phyloP scores from a whole-genome alignment of 2,329 filamentous ascomycete species.

The Epichloe gansuensis region DNA sequence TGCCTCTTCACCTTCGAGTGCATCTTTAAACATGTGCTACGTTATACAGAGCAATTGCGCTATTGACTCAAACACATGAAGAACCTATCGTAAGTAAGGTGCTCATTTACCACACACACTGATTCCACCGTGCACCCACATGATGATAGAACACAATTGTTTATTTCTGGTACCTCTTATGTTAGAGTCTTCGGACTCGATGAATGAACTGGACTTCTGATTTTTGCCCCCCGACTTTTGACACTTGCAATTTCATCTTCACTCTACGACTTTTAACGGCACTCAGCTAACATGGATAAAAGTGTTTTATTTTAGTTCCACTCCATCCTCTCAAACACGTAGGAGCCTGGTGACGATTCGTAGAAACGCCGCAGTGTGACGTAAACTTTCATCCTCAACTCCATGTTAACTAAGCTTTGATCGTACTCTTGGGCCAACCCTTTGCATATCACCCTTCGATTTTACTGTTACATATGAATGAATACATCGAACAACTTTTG shows the following conservation, averaged over 20 bases:
- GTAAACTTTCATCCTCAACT: background rate
- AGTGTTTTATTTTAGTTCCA: slow-evolving; percentile 4
- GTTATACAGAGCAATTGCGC: background rate
- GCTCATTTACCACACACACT: background rate
- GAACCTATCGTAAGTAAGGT: slow-evolving; percentile 6
- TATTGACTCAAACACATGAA: background rate
- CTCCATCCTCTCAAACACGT: background rate
- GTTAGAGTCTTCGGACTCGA: slow-evolving; percentile 57
- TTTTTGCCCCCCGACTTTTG: slow-evolving; percentile 11
- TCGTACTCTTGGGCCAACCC: background rate
- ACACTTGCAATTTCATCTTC: background rate
- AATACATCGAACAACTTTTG: slow-evolving; percentile 1
- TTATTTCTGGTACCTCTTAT: slow-evolving; percentile 98
- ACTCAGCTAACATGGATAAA: slow-evolving; percentile 2
- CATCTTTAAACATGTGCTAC: background rate
- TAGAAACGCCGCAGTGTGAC: background rate
- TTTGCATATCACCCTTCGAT: background rate
- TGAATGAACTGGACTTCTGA: slow-evolving; percentile 89
- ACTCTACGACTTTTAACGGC: background rate
- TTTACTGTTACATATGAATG: slow-evolving; percentile 10
- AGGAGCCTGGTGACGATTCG: background rate
- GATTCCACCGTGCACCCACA: slow-evolving; percentile 15
- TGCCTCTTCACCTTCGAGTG: background rate
- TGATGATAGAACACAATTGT: slow-evolving; percentile 61
- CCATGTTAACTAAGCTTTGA: background rate